Base-by-base conservation (phyloP, 2,329 filamentous ascomycete genomes). In the Colletotrichum cuscutae region DNA sequence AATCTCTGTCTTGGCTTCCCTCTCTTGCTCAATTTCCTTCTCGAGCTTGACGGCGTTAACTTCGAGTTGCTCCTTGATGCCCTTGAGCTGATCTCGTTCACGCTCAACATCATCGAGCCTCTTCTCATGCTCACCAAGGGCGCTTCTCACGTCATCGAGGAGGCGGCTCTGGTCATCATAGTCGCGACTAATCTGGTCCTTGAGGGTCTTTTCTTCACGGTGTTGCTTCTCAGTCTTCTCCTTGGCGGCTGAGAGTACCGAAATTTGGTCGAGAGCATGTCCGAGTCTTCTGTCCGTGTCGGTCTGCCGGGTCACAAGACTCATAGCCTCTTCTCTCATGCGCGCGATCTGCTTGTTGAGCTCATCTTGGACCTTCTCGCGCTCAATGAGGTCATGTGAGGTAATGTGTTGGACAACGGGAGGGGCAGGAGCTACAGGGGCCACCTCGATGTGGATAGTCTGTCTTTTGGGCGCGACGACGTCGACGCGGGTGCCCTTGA, bases 271-370 rank as follows among this genome's bases (percentile, higher is more conserved):
- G 2, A 69, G 65, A 19, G 74, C 68, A 56, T 73, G 58, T 19
- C 72, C 72, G 13, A 75, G 65, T 24, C 68, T 68, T 30, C 64
- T 75, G 37, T 71, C 62, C 11, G 72, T 70, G 22, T 54, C 60
- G 52, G 58, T 67, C 26, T 74, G 74, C 42, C 65, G 60, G 37
- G 68, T 68, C 19, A 74, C 68, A 15, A 74, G 68, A 19, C 37
- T 52, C 22, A 58, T 72, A 30, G 73, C 54, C 58, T 73, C 62
- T n/a, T 70, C 72, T 9, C 61, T 71, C 71, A 75, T 73, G 35
- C 58, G 64, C n/a, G 63, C 53, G 53, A 75, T 72, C 52, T 75
- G 60, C 61, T 65, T 72, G 56, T 64, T 56, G 37, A 74, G 68
- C n/a, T 54, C 64, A 52, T 62, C 54, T 19, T 74, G 71, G 1